Base-by-base conservation (phyloP, 352 stramenopile genomes). In the Phytophthora citrophthora region DNA sequence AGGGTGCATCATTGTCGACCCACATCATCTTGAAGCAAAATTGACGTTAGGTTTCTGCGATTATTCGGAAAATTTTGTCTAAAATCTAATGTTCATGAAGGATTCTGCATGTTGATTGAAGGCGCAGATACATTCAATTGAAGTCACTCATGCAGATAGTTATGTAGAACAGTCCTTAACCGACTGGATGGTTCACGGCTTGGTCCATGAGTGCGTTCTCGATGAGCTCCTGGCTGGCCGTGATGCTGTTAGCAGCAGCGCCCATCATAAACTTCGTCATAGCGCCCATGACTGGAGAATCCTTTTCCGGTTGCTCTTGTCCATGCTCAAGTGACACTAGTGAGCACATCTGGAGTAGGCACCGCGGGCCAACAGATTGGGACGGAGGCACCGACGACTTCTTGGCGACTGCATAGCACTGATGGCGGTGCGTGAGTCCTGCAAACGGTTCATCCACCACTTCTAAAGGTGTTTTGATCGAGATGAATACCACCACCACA, bases 271-370 rank as follows among this genome's bases (percentile, higher is more conserved):
- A 77, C 56, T 77, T 73, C 23, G 70, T 77, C 50, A 77, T 72
- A 12, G 70, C 62, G 6, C 70, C 66, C 56, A 75, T 70, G 3
- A 70, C 68, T 7, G 70, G 52, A 11, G 65, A 64, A 23, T 77
- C 70, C 29, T 62, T 70, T 49, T 74, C 65, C 11, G 54, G 60
- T 13, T 59, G 54, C 9, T 74, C 59, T 51, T 69, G 60, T 20
- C 65, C 65, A 13, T 72, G 64, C 39, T 74, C 65, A 9, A 74
- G 65, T 11, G 65, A 74, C 43, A 74, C 65, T 11, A 77, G 48
- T 16, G 73, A 71, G 48, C 76, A 84, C 54, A 72, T 80, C 56
- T 89, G 79, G 20, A 91, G 68, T 38, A 90, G 59, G 34, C 76
- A 73, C 32, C 66, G 67, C 6, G 52, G 36, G 34, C 70, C 68